Evolutionary conservation across 805 yeast species (phyloP).

Genomic region (Kluyveromyces siamensis): DNA sequence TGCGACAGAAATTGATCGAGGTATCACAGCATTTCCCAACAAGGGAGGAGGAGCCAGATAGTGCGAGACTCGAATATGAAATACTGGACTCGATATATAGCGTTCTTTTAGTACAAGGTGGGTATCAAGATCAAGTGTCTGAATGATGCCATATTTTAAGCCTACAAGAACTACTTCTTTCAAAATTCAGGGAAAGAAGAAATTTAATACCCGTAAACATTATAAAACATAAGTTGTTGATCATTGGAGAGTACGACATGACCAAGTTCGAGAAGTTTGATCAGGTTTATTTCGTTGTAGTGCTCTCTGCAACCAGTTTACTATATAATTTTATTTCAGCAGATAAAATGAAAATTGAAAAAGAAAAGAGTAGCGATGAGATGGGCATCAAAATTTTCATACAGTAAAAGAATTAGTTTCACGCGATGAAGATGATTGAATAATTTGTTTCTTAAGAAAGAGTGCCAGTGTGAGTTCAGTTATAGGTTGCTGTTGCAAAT

Average conservation of each 20-base stretch:
- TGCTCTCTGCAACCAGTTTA: not conserved
- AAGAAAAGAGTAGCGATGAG: conserved; percentile 3
- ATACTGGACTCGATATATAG: not conserved
- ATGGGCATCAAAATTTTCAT: not conserved
- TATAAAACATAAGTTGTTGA: no score
- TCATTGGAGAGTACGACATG: no score
- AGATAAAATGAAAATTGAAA: not conserved
- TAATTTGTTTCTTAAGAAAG: not conserved
- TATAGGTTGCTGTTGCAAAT: not conserved
- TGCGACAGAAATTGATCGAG: conserved; percentile 10
- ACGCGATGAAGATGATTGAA: not conserved
- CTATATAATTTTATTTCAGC: no score
- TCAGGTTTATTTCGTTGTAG: no score
- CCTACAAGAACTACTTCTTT: no score
- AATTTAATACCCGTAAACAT: no score
- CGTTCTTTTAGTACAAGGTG: conserved; percentile 1
- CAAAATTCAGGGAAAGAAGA: no score
- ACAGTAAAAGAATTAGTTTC: not conserved
- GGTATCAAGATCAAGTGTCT: not conserved
- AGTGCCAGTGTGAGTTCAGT: not conserved
- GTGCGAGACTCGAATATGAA: not conserved
- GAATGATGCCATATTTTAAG: not conserved
- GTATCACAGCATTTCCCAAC: not conserved
- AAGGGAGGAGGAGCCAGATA: not conserved
- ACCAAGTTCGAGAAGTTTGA: no score